phyloP scores from a whole-genome alignment of 495 filamentous ascomycete genomes.

The Massariosphaeria phaeospora region DNA sequence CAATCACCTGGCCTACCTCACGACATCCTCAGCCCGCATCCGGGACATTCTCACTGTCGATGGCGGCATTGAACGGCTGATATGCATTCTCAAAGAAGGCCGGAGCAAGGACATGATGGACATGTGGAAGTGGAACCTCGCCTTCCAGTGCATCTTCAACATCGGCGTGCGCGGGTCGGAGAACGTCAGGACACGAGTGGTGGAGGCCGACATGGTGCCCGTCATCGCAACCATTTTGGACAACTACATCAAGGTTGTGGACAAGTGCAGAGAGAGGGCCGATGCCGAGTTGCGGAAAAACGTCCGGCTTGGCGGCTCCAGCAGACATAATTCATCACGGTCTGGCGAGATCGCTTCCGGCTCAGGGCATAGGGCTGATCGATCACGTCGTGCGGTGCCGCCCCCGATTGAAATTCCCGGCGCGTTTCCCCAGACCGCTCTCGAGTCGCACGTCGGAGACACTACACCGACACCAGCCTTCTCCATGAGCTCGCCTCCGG shows the following conservation, averaged over 20 bases:
- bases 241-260: constrained; percentile 95
- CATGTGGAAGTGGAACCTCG: constrained; percentile 99
- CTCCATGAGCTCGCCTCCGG: constrained; percentile 67
- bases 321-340: constrained; percentile 33
- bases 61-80: constrained; percentile 91
- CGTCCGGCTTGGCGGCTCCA: constrained; percentile 35
- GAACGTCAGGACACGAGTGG: constrained; percentile 83
- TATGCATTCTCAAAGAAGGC: constrained; percentile 96
- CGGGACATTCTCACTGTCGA: constrained; percentile 96
- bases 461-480: constrained; percentile 58
- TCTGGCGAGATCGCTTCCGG: constrained; percentile 35
- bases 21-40: constrained; percentile 96
- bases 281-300: constrained; percentile 58
- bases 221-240: constrained; percentile 98
- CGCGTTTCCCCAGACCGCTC: constrained; percentile 46
- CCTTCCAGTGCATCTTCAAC: constrained; percentile 97
- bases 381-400: constrained; percentile 58
- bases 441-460: constrained; percentile 54
- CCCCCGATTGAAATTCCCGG: constrained; percentile 73
- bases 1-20: constrained; percentile 96
- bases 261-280: constrained; percentile 78
- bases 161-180: constrained; percentile 96
- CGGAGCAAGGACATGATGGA: constrained; percentile 97
- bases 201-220: constrained; percentile 98
- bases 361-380: constrained; percentile 31